Conservation (phyloP, 1,139 yeast species). For the Debaryomyces fabryi region DNA sequence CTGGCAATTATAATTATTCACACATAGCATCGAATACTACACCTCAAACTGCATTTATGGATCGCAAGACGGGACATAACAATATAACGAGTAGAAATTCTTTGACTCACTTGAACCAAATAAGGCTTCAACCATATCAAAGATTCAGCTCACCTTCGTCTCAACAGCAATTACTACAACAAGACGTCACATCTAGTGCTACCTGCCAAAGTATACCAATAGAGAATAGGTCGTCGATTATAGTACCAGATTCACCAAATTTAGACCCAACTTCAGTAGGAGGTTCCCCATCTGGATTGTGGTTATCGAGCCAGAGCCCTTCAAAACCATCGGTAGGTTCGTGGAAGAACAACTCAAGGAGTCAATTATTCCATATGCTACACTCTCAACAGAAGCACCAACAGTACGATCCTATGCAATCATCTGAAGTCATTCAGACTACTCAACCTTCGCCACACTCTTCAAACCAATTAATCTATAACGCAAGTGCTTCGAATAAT, state of each 20-base stretch:
- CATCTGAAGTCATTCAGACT: conserved; percentile 5
- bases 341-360: conserved; percentile 20
- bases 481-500: not conserved
- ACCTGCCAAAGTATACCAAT: conserved; percentile 35
- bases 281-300: conserved; percentile 59
- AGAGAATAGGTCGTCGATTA: conserved; percentile 14
- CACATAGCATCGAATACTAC: conserved; percentile 9
- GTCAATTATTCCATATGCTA: conserved; percentile 22
- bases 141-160: conserved; percentile 36
- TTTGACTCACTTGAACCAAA: conserved; percentile 34
- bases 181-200: conserved; percentile 17
- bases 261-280: conserved; percentile 55
- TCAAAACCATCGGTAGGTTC: conserved; percentile 39
- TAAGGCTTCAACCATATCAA: conserved; percentile 42
- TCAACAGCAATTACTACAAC: conserved; percentile 12
- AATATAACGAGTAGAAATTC: conserved; percentile 34
- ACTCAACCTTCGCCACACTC: conserved; percentile 4
- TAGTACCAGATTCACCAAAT: conserved; percentile 54
- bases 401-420: not conserved
- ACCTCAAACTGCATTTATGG: conserved; percentile 17
- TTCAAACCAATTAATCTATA: conserved; percentile 5
- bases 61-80: conserved; percentile 27
- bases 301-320: conserved; percentile 56
- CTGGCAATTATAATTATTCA: conserved; percentile 7
- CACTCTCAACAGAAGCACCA: conserved; percentile 9